These are phyloP conservation scores for Claviceps capensis DNA, from an alignment of 2,329 filamentous ascomycete genomes.

Conservation along the genomic window DNA sequence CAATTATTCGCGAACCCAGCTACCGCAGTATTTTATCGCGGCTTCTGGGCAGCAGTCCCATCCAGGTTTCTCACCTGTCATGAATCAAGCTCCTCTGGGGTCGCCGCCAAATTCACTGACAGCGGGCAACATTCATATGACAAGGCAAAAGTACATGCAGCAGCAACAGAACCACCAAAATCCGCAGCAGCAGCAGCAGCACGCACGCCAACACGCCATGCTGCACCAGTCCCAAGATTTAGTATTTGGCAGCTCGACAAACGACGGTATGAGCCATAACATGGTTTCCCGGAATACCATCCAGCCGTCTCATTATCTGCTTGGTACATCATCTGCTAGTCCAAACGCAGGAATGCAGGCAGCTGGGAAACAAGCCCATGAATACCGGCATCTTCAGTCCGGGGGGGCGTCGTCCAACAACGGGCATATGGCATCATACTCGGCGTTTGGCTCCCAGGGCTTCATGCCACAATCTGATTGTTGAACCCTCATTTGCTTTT, in stretches of 20 bases:
- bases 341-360: not conserved
- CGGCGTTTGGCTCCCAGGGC: not conserved
- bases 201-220: not conserved
- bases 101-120: not conserved
- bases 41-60: not conserved
- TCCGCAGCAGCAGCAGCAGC: not conserved
- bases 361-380: not conserved
- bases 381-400: not conserved
- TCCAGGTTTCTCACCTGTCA: not conserved
- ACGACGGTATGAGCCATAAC: not conserved
- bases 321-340: not conserved
- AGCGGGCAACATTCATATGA: not conserved
- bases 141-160: conserved; percentile 2
- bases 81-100: not conserved
- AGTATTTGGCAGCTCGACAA: not conserved
- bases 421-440: conserved; percentile 1
- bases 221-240: not conserved
- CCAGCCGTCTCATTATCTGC: not conserved
- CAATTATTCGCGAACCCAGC: not conserved
- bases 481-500: not conserved
- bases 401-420: not conserved
- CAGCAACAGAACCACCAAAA: not conserved
- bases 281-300: not conserved
- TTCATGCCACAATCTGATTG: conserved; percentile 2
- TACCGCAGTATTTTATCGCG: conserved; percentile 2